phyloP scores from a whole-genome alignment of 441 rosid genomes.

The Breynia disticha region DNA sequence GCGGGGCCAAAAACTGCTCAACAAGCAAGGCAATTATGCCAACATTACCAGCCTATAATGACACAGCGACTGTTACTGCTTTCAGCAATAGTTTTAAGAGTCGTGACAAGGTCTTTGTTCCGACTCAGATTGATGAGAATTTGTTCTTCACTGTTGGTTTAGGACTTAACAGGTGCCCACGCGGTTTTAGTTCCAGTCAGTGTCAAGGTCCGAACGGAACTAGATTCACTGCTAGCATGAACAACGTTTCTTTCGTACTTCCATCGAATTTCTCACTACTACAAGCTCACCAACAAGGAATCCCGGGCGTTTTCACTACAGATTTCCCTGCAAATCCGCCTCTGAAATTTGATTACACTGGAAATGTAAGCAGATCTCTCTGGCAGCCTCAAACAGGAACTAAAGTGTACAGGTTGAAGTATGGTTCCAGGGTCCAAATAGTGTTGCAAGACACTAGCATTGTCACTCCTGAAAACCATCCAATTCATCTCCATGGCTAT shows the following conservation, averaged over 20 bases:
- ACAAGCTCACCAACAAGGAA: conserved; percentile 57
- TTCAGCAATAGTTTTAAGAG: conserved; percentile 47
- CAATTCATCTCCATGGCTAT: conserved; percentile 85
- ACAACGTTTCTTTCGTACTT: conserved; percentile 66
- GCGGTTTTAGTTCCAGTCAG: conserved; percentile 26
- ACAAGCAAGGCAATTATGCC: conserved; percentile 41
- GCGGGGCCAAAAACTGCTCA: conserved; percentile 29
- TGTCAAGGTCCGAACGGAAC: conserved; percentile 80
- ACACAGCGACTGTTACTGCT: conserved; percentile 51
- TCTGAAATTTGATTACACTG: conserved; percentile 60
- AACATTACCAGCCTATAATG: conserved; percentile 51
- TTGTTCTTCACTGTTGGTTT: conserved; percentile 61
- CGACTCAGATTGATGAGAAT: conserved; percentile 51
- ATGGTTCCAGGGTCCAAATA: conserved; percentile 58
- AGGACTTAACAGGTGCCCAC: conserved; percentile 64
- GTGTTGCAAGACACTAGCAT: conserved; percentile 78
- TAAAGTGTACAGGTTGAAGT: conserved; percentile 47
- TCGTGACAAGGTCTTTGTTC: conserved; percentile 40
- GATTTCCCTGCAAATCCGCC: conserved; percentile 76
- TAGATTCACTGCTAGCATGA: conserved; percentile 73
- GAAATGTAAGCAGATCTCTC: conserved; percentile 57
- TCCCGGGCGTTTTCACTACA: conserved; percentile 62
- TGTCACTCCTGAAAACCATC: conserved; percentile 72
- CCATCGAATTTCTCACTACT: conserved; percentile 57
- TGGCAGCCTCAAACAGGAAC: conserved; percentile 67